Conservation (phyloP, 768 basidiomycete genomes). For the Russula sp. region DNA sequence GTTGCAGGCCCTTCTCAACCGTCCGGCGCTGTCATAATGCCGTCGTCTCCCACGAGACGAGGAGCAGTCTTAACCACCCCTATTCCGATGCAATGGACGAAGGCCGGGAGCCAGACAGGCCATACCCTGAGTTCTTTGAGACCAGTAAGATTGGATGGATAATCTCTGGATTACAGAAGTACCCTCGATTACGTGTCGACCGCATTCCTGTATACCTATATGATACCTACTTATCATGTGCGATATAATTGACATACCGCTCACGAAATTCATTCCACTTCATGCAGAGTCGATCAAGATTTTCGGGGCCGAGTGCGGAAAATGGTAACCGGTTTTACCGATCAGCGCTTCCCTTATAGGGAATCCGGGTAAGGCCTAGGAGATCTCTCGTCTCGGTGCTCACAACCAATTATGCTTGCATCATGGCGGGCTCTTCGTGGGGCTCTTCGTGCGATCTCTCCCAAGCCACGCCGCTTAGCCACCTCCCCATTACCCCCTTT, state of each 20-base stretch:
- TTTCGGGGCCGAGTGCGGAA: too few species aligned
- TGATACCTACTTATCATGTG: neutral
- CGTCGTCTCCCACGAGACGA: constrained; percentile 9
- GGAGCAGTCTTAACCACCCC: neutral
- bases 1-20: neutral
- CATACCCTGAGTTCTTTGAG: constrained; percentile 8
- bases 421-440: constrained; percentile 8
- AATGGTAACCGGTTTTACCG: too few species aligned
- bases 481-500: neutral
- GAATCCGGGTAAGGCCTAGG: too few species aligned
- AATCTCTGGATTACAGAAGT: neutral
- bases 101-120: constrained; percentile 8
- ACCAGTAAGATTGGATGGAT: constrained; percentile 14
- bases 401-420: neutral
- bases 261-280: neutral
- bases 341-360: too few species aligned
- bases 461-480: neutral
- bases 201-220: constrained; percentile 11
- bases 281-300: too few species aligned
- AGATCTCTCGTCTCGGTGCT: too few species aligned
- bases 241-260: neutral
- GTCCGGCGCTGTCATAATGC: neutral
- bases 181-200: neutral
- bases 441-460: constrained; percentile 1
- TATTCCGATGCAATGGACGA: constrained; percentile 8